Evolutionary conservation across 352 stramenopile species (phyloP).

Genomic region (Phytophthora rubi): DNA sequence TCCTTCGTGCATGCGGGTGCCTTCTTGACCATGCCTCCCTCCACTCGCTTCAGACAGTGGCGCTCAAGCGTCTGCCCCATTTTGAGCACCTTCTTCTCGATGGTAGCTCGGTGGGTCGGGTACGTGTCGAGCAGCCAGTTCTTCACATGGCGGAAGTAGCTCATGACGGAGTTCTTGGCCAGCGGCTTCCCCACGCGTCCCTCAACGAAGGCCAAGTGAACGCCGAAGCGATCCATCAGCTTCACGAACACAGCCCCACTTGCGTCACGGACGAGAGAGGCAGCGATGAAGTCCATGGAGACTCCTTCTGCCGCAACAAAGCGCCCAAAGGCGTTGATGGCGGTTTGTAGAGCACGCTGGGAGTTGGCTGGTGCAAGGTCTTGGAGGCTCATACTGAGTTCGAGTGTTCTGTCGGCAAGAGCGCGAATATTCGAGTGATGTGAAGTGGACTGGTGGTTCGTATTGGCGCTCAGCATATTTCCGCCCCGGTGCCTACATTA

Average conservation of each 20-base stretch:
- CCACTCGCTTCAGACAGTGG: slow-evolving; percentile 18
- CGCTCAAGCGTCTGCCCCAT: slow-evolving; percentile 16
- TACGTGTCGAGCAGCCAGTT: slow-evolving; percentile 27
- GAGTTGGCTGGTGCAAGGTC: no score
- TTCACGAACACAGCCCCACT: slow-evolving; percentile 7
- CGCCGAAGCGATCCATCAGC: not conserved
- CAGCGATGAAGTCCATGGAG: no score
- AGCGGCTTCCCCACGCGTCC: not conserved
- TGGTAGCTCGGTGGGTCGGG: not conserved
- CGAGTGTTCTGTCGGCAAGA: no score
- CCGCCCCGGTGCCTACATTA: no score
- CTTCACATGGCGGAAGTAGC: slow-evolving; percentile 27
- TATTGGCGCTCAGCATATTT: no score
- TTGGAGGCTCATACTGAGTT: no score
- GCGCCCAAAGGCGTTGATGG: no score
- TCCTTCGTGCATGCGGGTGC: not conserved
- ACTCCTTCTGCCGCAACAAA: no score
- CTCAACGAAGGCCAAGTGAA: slow-evolving; percentile 14
- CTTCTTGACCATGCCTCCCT: slow-evolving; percentile 1
- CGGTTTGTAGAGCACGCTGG: no score
- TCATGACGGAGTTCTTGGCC: slow-evolving; percentile 18
- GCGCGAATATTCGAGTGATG: no score
- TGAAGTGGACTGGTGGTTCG: no score
- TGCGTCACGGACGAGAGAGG: no score
- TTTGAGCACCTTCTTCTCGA: slow-evolving; percentile 24